Evolutionary conservation across 768 basidiomycete species (phyloP), one percentile per base, ranked within the genome.

Genomic region (Leccinellum rugosiceps): DNA sequence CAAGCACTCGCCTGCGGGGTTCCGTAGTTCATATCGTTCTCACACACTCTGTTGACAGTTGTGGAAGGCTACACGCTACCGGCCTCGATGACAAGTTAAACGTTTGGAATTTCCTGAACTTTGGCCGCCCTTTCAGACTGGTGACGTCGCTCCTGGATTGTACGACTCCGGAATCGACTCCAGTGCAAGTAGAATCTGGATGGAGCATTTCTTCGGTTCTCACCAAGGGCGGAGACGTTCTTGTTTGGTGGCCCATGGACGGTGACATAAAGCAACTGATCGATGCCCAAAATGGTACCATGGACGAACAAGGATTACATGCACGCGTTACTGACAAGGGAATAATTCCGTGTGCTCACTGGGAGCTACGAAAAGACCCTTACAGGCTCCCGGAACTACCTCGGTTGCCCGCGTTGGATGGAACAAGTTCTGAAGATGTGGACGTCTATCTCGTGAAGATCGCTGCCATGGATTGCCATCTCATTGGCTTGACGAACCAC

Each of bases 201-300:
- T 94, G 93, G 93, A 58, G 65, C 14, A 90, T 88, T 70, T 87
- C 87, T n/a, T 81, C 85, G 11, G 76, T 87, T 30, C 83, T 96
- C 63, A 88, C 86, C 9, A 76, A 78, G 58, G 77, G 79, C n/a
- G 90, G 91, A 3, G 81, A 85, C 48, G 85, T 89, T 45, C 83
- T 85, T 59, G 83, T 88, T 4, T 91, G 86, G 83, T 92, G 86
- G 85, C 90, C 88, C 3, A 76, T 78, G 56, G 67, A 71, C 6
- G 83, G 80, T 3, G 61, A 63, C 7, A 76, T 88, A 65, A 61
- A 65, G 17, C 60, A 72, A 10, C 59, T 57, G 3, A 71, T 84
- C 52, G 61, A 68, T 32, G 65, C 65, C 23, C 77, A 77, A 57
- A 76, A 80, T 60, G 65, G 58, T 6, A 73, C 74, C 35, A 77